These are phyloP conservation scores for Thermothelomyces thermophilus DNA, from an alignment of 2,329 filamentous ascomycete species.

Conservation along the genomic window DNA sequence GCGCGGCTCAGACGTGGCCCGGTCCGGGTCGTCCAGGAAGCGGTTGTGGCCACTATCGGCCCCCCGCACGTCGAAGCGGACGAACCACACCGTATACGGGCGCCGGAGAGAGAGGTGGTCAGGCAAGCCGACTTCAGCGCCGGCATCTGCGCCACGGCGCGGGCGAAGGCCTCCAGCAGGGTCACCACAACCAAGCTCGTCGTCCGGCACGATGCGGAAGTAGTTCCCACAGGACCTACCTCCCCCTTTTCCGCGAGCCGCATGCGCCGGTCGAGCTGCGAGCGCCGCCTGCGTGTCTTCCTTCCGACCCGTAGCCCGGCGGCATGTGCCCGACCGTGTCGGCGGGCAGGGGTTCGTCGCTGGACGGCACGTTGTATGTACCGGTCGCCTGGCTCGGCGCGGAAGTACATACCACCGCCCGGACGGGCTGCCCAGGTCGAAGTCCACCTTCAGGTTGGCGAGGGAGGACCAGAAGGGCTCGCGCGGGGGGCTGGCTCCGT, in stretches of 20 bases:
- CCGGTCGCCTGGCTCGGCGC: background rate
- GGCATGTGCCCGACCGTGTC: background rate
- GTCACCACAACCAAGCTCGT: no score
- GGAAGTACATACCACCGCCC: conserved; percentile 1
- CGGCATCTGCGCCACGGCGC: conserved; percentile 1
- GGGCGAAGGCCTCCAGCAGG: background rate
- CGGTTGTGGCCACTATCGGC: background rate
- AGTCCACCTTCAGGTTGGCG: background rate
- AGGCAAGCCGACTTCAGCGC: background rate
- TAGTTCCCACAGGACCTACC: no score
- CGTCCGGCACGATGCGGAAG: background rate
- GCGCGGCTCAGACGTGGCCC: background rate
- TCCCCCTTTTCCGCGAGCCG: background rate
- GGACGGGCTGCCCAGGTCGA: background rate
- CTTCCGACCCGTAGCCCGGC: background rate
- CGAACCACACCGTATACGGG: background rate
- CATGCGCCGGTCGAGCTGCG: background rate
- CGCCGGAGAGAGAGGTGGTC: background rate
- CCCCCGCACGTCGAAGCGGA: background rate
- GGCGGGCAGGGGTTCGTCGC: background rate
- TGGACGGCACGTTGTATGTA: background rate
- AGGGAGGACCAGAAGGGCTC: background rate
- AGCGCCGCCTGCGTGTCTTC: background rate
- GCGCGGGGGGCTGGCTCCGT: background rate
- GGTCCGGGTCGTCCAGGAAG: background rate